Percentiles rank a stretch among this genome's conserved stretches.
phyloP scores from a whole-genome alignment of 106 monocot species.

The Allium cepa region DNA sequence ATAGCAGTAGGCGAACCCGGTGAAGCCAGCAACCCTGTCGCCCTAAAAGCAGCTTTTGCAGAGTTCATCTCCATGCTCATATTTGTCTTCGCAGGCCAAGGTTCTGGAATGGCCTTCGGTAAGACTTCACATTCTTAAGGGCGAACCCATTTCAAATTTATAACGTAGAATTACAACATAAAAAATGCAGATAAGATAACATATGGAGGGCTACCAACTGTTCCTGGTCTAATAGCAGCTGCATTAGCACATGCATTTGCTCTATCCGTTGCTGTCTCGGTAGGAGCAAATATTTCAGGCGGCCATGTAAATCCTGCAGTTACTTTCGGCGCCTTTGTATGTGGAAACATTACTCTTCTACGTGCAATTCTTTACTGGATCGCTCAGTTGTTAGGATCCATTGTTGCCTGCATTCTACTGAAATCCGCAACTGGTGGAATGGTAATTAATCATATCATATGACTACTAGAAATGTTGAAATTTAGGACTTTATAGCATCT shows the following conservation, averaged over 20 bases:
- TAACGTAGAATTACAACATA: not conserved
- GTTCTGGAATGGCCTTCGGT: slow-evolving; percentile 61
- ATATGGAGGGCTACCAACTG: not conserved
- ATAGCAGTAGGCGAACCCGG: slow-evolving; percentile 28
- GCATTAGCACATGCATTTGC: slow-evolving; percentile 30
- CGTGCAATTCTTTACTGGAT: slow-evolving; percentile 33
- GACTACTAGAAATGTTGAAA: no score
- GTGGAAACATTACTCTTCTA: slow-evolving; percentile 35
- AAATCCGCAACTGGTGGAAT: slow-evolving; percentile 23
- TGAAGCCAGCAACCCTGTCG: slow-evolving; percentile 35
- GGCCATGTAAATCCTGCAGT: slow-evolving; percentile 55
- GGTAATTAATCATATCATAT: not conserved
- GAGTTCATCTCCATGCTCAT: slow-evolving; percentile 60
- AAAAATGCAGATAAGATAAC: not conserved
- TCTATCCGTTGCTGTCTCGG: slow-evolving; percentile 34
- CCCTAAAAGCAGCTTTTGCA: slow-evolving; percentile 45
- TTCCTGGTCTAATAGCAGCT: slow-evolving; percentile 18
- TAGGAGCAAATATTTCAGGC: slow-evolving; percentile 37
- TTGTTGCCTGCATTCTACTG: slow-evolving; percentile 40
- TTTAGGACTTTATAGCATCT: no score
- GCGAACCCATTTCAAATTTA: no score
- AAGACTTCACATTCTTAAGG: not conserved
- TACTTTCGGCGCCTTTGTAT: slow-evolving; percentile 41
- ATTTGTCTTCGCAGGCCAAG: slow-evolving; percentile 64
- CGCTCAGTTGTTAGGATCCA: slow-evolving; percentile 36